These are phyloP conservation scores for Leavenworthia alabamica DNA, from an alignment of 345 rosid species.

Conservation along the genomic window DNA sequence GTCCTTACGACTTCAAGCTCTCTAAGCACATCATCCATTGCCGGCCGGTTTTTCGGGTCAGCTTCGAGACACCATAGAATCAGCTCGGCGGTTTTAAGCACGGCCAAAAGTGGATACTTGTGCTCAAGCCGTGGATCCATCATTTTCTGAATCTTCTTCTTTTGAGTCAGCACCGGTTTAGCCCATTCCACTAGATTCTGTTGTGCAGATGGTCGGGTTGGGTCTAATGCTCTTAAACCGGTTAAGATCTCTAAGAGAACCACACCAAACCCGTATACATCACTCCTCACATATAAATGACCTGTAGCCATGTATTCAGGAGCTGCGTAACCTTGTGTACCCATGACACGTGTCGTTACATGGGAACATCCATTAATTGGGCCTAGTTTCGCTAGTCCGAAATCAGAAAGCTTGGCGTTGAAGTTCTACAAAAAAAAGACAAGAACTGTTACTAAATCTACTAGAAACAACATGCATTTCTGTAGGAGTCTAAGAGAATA, in stretches of 20 bases:
- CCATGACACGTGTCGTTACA: slow-evolving; percentile 65
- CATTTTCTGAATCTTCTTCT: slow-evolving; percentile 52
- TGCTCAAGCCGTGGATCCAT: slow-evolving; percentile 62
- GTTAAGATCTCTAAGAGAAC: slow-evolving; percentile 70
- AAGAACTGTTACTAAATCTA: slow-evolving; percentile 1
- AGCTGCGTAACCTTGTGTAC: slow-evolving; percentile 85
- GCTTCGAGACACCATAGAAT: slow-evolving; percentile 44
- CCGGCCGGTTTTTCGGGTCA: slow-evolving; percentile 64
- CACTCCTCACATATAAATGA: slow-evolving; percentile 73
- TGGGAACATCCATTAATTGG: slow-evolving; percentile 65
- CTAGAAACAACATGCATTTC: slow-evolving; percentile 9
- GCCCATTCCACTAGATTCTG: slow-evolving; percentile 60
- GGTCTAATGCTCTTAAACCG: slow-evolving; percentile 59
- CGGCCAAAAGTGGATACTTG: slow-evolving; percentile 47
- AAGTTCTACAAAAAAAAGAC: slow-evolving; percentile 43
- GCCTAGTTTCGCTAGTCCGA: slow-evolving; percentile 72
- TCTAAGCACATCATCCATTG: slow-evolving; percentile 57
- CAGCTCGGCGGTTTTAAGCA: slow-evolving; percentile 40
- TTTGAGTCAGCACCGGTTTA: slow-evolving; percentile 38
- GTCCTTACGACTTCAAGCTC: slow-evolving; percentile 34
- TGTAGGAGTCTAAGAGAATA: neutral
- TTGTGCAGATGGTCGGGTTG: slow-evolving; percentile 38
- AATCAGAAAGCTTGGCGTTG: slow-evolving; percentile 75
- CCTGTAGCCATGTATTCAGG: slow-evolving; percentile 83
- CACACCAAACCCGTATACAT: slow-evolving; percentile 83